Evolutionary conservation across 768 basidiomycete species (phyloP).

Genomic region (Clavaria fumosa): DNA sequence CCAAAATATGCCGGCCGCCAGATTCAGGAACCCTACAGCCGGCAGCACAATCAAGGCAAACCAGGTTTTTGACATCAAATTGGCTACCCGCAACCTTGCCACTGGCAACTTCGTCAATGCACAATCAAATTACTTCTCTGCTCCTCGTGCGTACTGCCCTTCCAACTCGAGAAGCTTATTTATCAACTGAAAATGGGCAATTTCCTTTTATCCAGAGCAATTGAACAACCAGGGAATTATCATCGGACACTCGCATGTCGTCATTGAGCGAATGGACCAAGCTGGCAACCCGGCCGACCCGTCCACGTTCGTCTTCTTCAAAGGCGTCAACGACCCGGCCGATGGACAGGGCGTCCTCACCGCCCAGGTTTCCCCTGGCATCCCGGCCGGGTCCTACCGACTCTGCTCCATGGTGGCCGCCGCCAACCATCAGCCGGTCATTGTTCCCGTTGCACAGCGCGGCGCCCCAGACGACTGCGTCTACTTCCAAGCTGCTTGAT

Average conservation of each 20-base stretch:
- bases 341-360: constrained; percentile 35
- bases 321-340: constrained; percentile 33
- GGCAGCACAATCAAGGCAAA: constrained; percentile 24
- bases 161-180: no score
- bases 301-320: constrained; percentile 46
- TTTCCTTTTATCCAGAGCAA: no score
- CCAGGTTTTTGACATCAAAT: constrained; percentile 27
- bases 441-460: constrained; percentile 35
- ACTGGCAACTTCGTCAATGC: constrained; percentile 40
- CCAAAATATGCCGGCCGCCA: constrained; percentile 30
- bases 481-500: no score
- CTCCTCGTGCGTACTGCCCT: no score
- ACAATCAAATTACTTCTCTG: constrained; percentile 30
- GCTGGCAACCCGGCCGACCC: constrained; percentile 34
- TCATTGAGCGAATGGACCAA: constrained; percentile 32
- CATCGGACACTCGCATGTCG: constrained; percentile 43
- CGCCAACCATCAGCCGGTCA: constrained; percentile 34
- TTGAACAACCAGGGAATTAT: constrained; percentile 27
- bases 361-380: constrained; percentile 31
- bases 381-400: constrained; percentile 43
- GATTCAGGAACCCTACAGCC: constrained; percentile 31
- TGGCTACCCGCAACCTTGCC: constrained; percentile 23
- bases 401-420: constrained; percentile 37
- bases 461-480: constrained; percentile 32
- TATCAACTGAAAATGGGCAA: no score